These are phyloP conservation scores for Amoebophrya sp. DNA, from an alignment of 169 alveolate genomes.

Conservation along the genomic window DNA sequence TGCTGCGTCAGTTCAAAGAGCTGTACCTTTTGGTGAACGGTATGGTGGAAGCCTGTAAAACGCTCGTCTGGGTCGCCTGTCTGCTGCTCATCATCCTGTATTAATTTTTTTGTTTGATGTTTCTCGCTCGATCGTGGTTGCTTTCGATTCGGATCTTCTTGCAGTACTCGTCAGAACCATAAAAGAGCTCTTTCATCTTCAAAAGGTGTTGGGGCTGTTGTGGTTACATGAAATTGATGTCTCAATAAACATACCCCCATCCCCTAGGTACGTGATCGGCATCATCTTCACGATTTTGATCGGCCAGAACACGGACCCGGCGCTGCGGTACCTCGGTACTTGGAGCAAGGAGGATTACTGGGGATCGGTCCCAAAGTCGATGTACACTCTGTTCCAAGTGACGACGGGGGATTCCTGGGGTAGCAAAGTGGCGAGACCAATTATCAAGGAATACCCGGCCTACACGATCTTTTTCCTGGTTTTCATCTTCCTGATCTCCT, in stretches of 20 bases:
- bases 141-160: too few relatives aligned
- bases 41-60: not conserved
- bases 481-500: not conserved
- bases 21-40: not conserved
- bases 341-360: not conserved
- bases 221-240: too few relatives aligned
- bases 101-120: too few relatives aligned
- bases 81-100: not conserved
- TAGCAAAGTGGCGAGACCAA: not conserved
- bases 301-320: not conserved
- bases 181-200: too few relatives aligned
- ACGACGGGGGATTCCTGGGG: not conserved
- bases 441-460: not conserved
- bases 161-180: too few relatives aligned
- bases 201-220: too few relatives aligned
- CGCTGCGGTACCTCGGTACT: not conserved
- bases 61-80: not conserved
- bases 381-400: not conserved
- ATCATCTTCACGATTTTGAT: not conserved
- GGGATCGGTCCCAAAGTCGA: not conserved
- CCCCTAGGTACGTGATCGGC: not conserved
- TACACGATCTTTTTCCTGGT: not conserved
- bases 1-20: not conserved
- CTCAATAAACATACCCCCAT: too few relatives aligned
- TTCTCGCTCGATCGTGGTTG: too few relatives aligned